Evolutionary conservation across 495 filamentous ascomycete species (phyloP).

Genomic region (Xylaria telfairii): DNA sequence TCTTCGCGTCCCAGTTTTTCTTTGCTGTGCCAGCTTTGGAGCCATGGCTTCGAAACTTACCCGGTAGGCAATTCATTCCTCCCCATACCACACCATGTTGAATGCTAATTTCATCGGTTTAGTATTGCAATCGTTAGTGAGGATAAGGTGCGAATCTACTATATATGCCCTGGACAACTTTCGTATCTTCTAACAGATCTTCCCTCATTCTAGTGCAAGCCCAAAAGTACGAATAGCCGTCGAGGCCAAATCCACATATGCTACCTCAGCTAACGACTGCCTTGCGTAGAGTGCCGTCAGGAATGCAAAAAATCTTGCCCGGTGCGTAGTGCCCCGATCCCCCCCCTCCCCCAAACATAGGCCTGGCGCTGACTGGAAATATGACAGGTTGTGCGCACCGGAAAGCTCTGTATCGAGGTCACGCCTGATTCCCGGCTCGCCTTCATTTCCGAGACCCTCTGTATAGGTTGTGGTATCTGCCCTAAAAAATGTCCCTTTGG

Average conservation of each 20-base stretch:
- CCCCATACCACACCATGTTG: conserved; percentile 1
- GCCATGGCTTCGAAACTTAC: conserved; percentile 50
- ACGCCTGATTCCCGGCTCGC: conserved; percentile 88
- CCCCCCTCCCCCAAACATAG: neutral
- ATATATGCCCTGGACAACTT: neutral
- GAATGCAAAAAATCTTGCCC: conserved; percentile 99
- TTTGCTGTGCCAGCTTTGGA: conserved; percentile 22
- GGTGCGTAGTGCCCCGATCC: conserved; percentile 38
- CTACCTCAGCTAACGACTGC: conserved; percentile 18
- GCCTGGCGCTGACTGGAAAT: conserved; percentile 24
- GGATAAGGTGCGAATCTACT: conserved; percentile 77
- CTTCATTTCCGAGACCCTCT: conserved; percentile 94
- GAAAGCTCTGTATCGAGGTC: conserved; percentile 98
- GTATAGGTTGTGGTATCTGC: conserved; percentile 99
- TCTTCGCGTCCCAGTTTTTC: neutral
- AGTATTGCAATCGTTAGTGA: conserved; percentile 97
- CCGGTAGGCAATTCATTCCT: conserved; percentile 35
- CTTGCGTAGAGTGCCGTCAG: conserved; percentile 83
- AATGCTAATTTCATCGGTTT: conserved; percentile 29
- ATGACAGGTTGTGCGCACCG: conserved; percentile 76
- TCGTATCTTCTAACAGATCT: conserved; percentile 16
- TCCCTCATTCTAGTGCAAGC: conserved; percentile 77
- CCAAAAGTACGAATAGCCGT: conserved; percentile 64
- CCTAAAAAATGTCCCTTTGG: conserved; percentile 99
- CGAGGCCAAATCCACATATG: conserved; percentile 41